A percentile compares a stretch with the other conserved stretches of the same genome.
These are phyloP conservation scores for Mortierella sp. DNA, from an alignment of 371 early-diverging fungal species.

Conservation along the genomic window DNA sequence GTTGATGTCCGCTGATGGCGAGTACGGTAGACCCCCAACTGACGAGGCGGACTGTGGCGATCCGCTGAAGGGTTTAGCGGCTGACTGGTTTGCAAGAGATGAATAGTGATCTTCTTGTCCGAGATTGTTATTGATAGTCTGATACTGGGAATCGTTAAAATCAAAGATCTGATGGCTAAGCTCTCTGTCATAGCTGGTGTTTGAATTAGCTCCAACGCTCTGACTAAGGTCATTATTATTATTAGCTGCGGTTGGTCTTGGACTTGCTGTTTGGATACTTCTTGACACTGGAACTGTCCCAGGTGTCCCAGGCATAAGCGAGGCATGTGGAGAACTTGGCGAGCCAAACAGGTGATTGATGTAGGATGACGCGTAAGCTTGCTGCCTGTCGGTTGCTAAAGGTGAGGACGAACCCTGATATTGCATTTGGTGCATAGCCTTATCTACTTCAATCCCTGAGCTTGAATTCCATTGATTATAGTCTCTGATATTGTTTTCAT, in stretches of 20 bases:
- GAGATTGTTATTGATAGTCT: neutral
- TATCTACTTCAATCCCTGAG: neutral
- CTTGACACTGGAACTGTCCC: neutral
- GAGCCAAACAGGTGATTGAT: slow-evolving; percentile 17
- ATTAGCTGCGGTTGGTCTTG: neutral
- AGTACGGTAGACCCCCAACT: neutral
- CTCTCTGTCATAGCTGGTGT: neutral
- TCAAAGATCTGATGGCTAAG: neutral
- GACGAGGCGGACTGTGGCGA: no score
- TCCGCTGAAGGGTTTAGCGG: no score
- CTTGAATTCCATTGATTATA: slow-evolving; percentile 5
- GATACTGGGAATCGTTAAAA: neutral
- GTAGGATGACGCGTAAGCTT: neutral
- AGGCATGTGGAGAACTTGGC: neutral
- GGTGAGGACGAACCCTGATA: neutral
- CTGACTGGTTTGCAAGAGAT: neutral
- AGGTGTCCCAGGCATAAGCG: neutral
- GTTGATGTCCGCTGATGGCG: neutral
- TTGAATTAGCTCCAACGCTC: neutral
- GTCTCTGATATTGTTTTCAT: neutral
- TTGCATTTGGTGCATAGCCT: neutral
- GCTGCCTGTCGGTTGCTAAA: neutral
- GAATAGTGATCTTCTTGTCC: neutral
- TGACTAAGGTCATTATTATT: neutral
- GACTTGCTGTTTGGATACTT: neutral